Base-by-base conservation (phyloP, 2,329 filamentous ascomycete genomes). In the Calycina herbarum region DNA sequence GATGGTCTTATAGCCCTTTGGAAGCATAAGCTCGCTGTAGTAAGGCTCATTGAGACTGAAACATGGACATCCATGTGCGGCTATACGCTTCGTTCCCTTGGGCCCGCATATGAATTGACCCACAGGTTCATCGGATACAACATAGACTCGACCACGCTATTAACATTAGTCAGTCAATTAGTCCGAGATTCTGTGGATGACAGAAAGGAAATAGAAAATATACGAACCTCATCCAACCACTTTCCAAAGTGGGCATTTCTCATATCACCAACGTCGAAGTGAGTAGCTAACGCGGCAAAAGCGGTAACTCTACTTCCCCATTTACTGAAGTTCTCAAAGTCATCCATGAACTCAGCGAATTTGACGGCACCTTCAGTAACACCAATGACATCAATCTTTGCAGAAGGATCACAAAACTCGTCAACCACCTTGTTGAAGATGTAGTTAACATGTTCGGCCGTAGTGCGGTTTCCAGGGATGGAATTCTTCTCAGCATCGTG, bases 381-480 rank as follows among this genome's bases (percentile, higher is more conserved):
- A 0, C 85, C 91, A 59, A 97, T 81, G 38, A 97, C 75, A 73
- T 93, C 88, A 24, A 96, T 73, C 57, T 82, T 82, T 0, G 87
- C 86, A 0, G 82, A 76, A 0, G 78, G 64, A 0, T 78, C 73
- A 0, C 85, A 78, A 5, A 87, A 67, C 8, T 79, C 76, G 0
- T 78, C 78, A 4, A 95, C 72, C 0, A 94, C 81, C 4, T 85
- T 74, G 31, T 89, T 80, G 68, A 97, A 90, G 0, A 95, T 79
- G 58, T 85, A 87, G 35, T 78, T 74, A 31, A 94, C 80, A 74
- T 97, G 94, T 62, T 86, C 81, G 35, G 77, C 74, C 17, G 84
- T 77, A 31, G 75, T 82, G 10, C 80, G 78, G 69, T 94, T 89
- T 0, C 82, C 84, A 0, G 83, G 80, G 0, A 96, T 83, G 17